Base-by-base conservation (phyloP, 2,329 filamentous ascomycete species). In the Colletotrichum tropicale region DNA sequence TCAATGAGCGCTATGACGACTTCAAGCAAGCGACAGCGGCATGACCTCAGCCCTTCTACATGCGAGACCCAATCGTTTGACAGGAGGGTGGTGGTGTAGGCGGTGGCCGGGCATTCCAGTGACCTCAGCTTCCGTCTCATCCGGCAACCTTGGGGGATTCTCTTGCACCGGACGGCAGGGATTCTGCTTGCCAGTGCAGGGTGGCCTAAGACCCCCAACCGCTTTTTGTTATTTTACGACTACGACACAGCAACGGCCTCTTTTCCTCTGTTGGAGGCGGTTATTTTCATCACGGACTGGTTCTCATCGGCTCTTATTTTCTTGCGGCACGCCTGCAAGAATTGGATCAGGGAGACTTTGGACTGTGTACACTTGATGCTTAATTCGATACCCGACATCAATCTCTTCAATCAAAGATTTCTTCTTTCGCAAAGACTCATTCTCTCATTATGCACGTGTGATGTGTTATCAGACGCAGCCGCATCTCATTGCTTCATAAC, bases 361-460 rank as follows among this genome's bases (percentile, higher is more conserved):
- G 58, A 36, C 71, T 75, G 74, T 76, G 62, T 71, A 70, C 43
- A 69, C 58, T 67, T 58, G 52, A 71, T 66, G 71, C 70, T 76
- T 76, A 75, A 76, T 76, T 76, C 74, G 74, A 76, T 76, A 76
- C 74, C 74, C 74, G 65, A 74, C 60, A 76, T 75, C 74, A 75
- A 76, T 75, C 71, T 75, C 60, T 75, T 70, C 62, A 73, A 58
- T 52, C 32, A 62, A 64, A 24, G n/a, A 24, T 2, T 16, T 61
- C 16, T 26, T 24, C 15, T 62, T 8, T 28, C 18, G 8, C 38
- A 30, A 6, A 24, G 13, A 9, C 13, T 24, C 6, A 5, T 15
- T 6, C 18, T 13, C 8, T 24, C 4, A 12, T 15, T 21, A 18
- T 60, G 10, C 21, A 21, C 2, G 43, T 13, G 36, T 36, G 28